These are phyloP conservation scores for Sarcodon sp. DNA, from an alignment of 768 basidiomycete genomes.

Conservation along the genomic window DNA sequence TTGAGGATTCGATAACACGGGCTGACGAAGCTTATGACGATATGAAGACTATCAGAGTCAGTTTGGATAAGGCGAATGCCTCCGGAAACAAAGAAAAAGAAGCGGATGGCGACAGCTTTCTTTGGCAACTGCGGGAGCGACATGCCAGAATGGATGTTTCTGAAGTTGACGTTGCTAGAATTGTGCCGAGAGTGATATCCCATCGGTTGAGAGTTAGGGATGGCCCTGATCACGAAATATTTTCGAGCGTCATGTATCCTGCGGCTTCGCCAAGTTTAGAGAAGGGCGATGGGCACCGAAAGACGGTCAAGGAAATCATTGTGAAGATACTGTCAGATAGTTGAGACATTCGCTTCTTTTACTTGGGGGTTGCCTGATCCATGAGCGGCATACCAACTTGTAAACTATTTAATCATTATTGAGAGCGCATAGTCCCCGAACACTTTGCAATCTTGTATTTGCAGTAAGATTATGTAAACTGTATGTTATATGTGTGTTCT, in stretches of 20 bases:
- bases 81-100: not conserved
- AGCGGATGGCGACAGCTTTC: not conserved
- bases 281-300: constrained; percentile 22
- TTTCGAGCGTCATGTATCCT: constrained; percentile 50
- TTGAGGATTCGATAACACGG: constrained; percentile 7
- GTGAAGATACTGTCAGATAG: constrained; percentile 45
- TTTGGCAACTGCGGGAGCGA: constrained; percentile 9
- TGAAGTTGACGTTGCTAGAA: constrained; percentile 63
- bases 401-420: too few relatives aligned
- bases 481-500: too few relatives aligned
- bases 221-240: constrained; percentile 56
- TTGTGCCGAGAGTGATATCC: constrained; percentile 60
- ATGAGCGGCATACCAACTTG: too few relatives aligned
- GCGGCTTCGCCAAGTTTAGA: constrained; percentile 20
- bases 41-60: not conserved
- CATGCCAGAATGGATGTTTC: constrained; percentile 41
- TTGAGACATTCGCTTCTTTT: constrained; percentile 7
- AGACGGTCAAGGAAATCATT: constrained; percentile 55
- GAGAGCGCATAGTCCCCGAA: too few relatives aligned
- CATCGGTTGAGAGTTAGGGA: constrained; percentile 64
- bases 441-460: too few relatives aligned
- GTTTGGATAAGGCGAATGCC: constrained; percentile 2
- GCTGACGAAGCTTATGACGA: constrained; percentile 2
- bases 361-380: too few relatives aligned
- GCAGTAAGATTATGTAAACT: too few relatives aligned